These are phyloP conservation scores for Fraxinus pennsylvanica DNA, from an alignment of 257 asterid species.

Conservation along the genomic window DNA sequence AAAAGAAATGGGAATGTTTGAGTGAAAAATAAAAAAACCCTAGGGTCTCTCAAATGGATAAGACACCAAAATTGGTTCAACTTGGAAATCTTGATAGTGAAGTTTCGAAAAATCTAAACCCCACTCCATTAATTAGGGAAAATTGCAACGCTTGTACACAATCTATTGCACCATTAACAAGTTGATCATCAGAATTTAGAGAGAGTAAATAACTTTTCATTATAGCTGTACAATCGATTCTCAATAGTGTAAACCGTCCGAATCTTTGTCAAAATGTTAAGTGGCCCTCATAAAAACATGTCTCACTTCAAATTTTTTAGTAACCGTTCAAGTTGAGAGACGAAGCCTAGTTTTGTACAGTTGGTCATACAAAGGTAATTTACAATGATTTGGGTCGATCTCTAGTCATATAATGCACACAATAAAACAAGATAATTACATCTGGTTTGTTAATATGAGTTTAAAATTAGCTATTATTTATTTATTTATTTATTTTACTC, in stretches of 20 bases:
- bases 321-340: not conserved
- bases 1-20: not conserved
- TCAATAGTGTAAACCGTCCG: not conserved
- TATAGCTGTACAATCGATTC: too few species aligned
- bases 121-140: not conserved
- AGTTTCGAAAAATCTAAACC: conserved; percentile 26
- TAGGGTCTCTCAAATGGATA: too few species aligned
- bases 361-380: not conserved
- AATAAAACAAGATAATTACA: conserved; percentile 7
- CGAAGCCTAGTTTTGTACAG: not conserved
- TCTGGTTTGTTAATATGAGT: not conserved
- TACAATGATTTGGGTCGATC: not conserved
- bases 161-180: not conserved
- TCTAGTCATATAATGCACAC: not conserved
- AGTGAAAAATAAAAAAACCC: not conserved
- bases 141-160: not conserved
- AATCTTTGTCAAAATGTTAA: too few species aligned
- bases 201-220: too few species aligned
- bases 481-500: conserved; percentile 24
- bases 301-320: not conserved
- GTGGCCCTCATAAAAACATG: not conserved
- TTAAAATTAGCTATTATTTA: conserved; percentile 6
- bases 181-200: too few species aligned
- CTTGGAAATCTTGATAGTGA: conserved; percentile 22
- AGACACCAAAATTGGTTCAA: not conserved